Evolutionary conservation across 768 basidiomycete species (phyloP), one percentile per base, ranked within the genome.

Genomic region (Dendrothele bispora): DNA sequence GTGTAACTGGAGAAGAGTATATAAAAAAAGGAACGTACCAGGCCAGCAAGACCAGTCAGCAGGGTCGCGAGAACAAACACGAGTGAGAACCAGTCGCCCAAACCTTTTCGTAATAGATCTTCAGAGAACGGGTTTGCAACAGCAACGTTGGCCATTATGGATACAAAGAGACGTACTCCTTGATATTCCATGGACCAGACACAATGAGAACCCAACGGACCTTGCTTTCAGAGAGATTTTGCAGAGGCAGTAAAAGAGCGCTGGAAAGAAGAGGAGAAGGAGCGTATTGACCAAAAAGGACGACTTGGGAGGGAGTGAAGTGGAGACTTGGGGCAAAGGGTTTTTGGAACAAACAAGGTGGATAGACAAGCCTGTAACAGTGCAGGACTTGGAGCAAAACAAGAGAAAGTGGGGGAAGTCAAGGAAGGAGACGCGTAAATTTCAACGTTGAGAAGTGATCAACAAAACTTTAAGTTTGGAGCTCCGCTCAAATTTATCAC

Each of bases 131-230:
- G 86, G 3, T 76, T 74, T 1, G 77, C 76, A 12, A 85, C 76
- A 11, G 89, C 80, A 11, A 91, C 86, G 64, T 94, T 95, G 8
- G 91, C 86, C 93, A 97, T 97, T 64, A 97, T 92, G 62, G 78
- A 88, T 28, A 95, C 86, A n/a, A 92, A 71, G n/a, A n/a, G 8
- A 88, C 88, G 58, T 95, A 92, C 61, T 97, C 94, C 67, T 95
- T 97, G 74, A 95, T 93, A 62, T 93, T 95, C 91, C 93, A 97
- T n/a, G 93, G 93, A 14, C 93, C 90, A 2, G 94, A 93, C 59
- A 95, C 95, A 73, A 1, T 87, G 88, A 62, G 93, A 84, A 53
- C 83, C 82, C 26, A 73, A 39, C 3, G 82, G 72, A 59, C 61
- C 80, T 66, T 57, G 83, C 62, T 53, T 71, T 71, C 79, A 73